Evolutionary conservation across 2,329 filamentous ascomycete species (phyloP).

Genomic region (Alternaria incomplexa): DNA sequence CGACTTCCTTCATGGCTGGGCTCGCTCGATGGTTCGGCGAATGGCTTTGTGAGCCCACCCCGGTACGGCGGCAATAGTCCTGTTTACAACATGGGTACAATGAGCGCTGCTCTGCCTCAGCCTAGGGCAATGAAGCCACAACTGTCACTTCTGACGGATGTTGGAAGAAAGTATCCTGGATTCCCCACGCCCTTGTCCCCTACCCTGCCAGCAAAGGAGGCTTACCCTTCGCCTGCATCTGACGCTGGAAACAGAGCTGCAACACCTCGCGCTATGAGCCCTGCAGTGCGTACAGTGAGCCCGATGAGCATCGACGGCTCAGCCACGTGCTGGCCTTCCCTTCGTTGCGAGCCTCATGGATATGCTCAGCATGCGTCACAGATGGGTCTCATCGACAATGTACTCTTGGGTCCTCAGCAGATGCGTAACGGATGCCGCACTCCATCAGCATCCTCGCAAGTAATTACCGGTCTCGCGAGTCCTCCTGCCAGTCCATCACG

Average conservation of each 20-base stretch:
- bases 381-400: conserved; percentile 22
- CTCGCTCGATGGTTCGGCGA: conserved; percentile 20
- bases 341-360: conserved; percentile 17
- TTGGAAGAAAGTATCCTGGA: conserved; percentile 39
- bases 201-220: conserved; percentile 31
- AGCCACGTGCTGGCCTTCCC: conserved; percentile 27
- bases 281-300: conserved; percentile 16
- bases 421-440: neutral
- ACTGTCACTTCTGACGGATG: conserved; percentile 35
- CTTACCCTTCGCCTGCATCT: conserved; percentile 38
- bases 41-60: neutral
- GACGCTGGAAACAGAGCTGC: conserved; percentile 15
- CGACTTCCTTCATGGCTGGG: conserved; percentile 15
- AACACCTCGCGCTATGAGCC: conserved; percentile 18
- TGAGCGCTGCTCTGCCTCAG: conserved; percentile 8
- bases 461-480: neutral
- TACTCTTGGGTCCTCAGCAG: conserved; percentile 6
- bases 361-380: conserved; percentile 17
- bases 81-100: conserved; percentile 26
- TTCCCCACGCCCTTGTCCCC: conserved; percentile 43
- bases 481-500: conserved; percentile 25
- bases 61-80: conserved; percentile 8
- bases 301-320: conserved; percentile 38
- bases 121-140: conserved; percentile 11
- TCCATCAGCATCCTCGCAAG: neutral